phyloP scores from a whole-genome alignment of 192 early-diverging fungal genomes.

The Pilobolus umbonatus region DNA sequence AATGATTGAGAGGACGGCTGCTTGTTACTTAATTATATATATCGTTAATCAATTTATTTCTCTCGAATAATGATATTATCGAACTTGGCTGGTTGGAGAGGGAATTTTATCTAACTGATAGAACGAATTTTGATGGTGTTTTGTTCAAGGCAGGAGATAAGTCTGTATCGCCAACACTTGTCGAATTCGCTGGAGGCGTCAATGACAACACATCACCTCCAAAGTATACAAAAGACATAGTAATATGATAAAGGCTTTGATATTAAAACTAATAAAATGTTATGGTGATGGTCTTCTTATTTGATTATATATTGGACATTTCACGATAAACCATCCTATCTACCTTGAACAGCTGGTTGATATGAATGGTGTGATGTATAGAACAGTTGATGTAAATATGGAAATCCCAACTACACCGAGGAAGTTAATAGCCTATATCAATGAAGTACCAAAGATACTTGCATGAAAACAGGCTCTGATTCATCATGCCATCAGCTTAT shows the following conservation, averaged over 20 bases:
- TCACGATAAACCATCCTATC: conserved; percentile 1
- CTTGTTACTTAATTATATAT: background rate
- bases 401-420: conserved; percentile 3
- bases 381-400: background rate
- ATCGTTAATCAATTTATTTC: conserved; percentile 5
- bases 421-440: conserved; percentile 2
- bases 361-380: conserved; percentile 1
- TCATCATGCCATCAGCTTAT: background rate
- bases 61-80: conserved; percentile 4
- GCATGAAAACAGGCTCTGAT: conserved; percentile 3
- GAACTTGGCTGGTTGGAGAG: conserved; percentile 11
- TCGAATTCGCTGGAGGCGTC: background rate
- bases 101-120: background rate
- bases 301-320: background rate
- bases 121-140: conserved; percentile 7
- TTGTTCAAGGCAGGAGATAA: conserved; percentile 4
- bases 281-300: background rate
- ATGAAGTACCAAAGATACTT: conserved; percentile 3
- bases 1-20: conserved; percentile 7
- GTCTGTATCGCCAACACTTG: background rate
- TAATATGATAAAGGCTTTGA: background rate
- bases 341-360: background rate
- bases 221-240: background rate
- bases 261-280: background rate
- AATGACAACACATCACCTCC: conserved; percentile 2